Percentiles rank a stretch among this genome's conserved stretches.
Conservation (phyloP, 2,329 filamentous ascomycete genomes). For the Botrytis hyacinthi region DNA sequence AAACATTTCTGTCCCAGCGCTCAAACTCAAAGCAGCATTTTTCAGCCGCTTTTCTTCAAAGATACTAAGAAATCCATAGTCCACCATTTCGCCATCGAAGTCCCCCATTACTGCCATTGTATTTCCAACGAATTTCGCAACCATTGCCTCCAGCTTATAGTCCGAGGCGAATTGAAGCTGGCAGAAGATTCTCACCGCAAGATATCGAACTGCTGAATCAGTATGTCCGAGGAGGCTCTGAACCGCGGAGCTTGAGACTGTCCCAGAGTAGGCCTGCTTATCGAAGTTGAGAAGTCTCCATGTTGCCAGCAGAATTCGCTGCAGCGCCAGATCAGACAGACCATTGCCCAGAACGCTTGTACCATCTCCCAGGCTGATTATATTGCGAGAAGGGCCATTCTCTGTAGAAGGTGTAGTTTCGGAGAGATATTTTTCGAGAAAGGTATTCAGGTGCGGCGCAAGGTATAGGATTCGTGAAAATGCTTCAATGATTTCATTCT, state of each 20-base stretch:
- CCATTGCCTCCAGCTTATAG: constrained; percentile 68
- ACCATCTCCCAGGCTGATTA: constrained; percentile 31
- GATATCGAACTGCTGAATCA: constrained; percentile 65
- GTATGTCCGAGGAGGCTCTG: constrained; percentile 65
- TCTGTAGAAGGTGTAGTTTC: constrained; percentile 18
- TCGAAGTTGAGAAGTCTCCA: constrained; percentile 82
- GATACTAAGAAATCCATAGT: constrained; percentile 71
- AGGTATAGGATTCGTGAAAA: constrained; percentile 80
- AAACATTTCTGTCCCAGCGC: background rate
- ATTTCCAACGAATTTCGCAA: constrained; percentile 61
- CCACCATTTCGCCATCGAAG: constrained; percentile 73
- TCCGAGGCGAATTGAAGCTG: constrained; percentile 79
- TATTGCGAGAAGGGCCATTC: constrained; percentile 27
- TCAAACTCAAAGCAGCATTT: constrained; percentile 22
- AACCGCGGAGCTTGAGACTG: constrained; percentile 65
- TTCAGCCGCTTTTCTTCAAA: constrained; percentile 49
- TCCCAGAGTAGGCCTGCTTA: constrained; percentile 60
- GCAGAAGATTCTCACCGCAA: constrained; percentile 79
- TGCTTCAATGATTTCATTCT: constrained; percentile 57
- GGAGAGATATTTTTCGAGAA: constrained; percentile 55
- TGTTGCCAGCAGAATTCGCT: constrained; percentile 59
- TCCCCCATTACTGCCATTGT: constrained; percentile 61
- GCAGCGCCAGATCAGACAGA: constrained; percentile 42
- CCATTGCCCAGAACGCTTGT: constrained; percentile 37
- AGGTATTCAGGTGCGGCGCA: constrained; percentile 74